Conservation (phyloP, 345 rosid genomes). For the Eucalyptus erythrocorys region DNA sequence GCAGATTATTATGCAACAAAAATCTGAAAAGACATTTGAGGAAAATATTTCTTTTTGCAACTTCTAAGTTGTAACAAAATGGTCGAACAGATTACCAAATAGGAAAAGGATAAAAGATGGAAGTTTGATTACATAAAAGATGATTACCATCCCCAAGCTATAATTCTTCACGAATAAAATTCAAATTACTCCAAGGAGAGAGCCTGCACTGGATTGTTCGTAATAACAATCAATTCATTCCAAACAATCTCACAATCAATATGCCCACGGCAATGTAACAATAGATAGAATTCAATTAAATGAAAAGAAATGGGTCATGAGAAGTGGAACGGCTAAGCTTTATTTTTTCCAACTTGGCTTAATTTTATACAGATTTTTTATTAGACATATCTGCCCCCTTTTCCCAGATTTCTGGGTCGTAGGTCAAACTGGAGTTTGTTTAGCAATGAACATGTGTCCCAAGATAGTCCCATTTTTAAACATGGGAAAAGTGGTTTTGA, state of each 20-base stretch:
- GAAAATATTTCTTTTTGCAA: no score
- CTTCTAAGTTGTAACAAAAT: background rate
- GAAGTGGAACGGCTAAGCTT: background rate
- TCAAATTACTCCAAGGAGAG: background rate
- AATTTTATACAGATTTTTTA: background rate
- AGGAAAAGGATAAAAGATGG: background rate
- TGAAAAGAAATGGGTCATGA: background rate
- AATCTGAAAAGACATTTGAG: no score
- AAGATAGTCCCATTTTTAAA: background rate
- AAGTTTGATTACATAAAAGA: background rate
- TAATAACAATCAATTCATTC: background rate
- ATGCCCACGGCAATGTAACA: background rate
- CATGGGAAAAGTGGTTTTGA: background rate
- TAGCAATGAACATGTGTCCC: background rate
- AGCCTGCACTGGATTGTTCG: background rate
- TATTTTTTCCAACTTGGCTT: background rate
- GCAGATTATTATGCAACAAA: background rate
- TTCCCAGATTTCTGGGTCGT: background rate
- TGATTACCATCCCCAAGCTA: background rate
- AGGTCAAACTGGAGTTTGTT: background rate
- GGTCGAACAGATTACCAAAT: background rate
- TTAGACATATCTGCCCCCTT: background rate
- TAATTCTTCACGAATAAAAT: background rate
- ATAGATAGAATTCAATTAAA: background rate
- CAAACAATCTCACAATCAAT: background rate